Conservation (phyloP, 2,329 filamentous ascomycete species). For the Plectosphaerella cucumerina region DNA sequence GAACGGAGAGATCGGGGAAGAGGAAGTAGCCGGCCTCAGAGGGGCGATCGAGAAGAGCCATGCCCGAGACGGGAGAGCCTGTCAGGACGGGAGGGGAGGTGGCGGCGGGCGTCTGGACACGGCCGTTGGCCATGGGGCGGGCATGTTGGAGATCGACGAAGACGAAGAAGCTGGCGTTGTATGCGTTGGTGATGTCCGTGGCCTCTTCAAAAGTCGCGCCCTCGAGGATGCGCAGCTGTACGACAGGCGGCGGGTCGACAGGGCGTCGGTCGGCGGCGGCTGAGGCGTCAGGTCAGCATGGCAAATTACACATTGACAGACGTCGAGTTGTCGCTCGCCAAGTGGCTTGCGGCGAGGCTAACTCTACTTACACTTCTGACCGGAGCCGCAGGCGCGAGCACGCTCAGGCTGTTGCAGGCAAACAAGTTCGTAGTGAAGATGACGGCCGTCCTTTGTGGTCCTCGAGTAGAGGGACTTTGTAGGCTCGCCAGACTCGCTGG, state of each 20-base stretch:
- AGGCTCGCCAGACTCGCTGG: no score
- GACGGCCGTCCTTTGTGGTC: conserved; percentile 67
- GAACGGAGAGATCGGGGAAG: conserved; percentile 92
- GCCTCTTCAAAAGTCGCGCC: conserved; percentile 57
- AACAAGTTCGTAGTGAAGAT: conserved; percentile 74
- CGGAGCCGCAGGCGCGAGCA: conserved; percentile 90
- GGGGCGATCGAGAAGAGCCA: conserved; percentile 92
- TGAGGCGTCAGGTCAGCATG: conserved; percentile 25
- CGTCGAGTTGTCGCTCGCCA: no score
- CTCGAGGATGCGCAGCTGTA: conserved; percentile 83
- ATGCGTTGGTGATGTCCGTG: conserved; percentile 77
- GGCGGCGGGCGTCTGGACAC: conserved; percentile 63
- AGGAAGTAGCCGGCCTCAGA: conserved; percentile 84
- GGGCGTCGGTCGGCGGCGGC: conserved; percentile 84
- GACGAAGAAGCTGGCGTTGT: conserved; percentile 97
- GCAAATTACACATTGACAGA: conserved; percentile 8
- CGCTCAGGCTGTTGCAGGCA: conserved; percentile 94
- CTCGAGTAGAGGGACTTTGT: background rate
- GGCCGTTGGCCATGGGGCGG: conserved; percentile 76
- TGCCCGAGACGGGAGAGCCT: conserved; percentile 89
- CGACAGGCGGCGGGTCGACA: conserved; percentile 90
- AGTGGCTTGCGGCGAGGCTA: background rate
- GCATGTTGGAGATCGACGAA: conserved; percentile 88
- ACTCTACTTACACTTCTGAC: conserved; percentile 75
- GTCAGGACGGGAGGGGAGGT: conserved; percentile 80